phyloP scores from a whole-genome alignment of 2,329 filamentous ascomycete species.

The Huntiella decipiens region DNA sequence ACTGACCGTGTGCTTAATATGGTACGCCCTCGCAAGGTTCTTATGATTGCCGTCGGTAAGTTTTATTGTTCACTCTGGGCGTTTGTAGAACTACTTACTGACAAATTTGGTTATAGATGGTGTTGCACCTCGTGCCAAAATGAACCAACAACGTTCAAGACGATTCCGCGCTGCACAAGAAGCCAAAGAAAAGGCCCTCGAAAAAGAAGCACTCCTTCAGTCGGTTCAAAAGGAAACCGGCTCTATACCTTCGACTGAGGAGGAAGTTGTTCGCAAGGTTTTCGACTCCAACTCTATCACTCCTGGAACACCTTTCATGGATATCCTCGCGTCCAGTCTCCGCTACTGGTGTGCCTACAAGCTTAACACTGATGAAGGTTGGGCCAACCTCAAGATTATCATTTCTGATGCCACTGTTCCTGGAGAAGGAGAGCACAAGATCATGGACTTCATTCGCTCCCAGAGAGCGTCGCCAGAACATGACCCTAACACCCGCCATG shows the following conservation, averaged over 20 bases:
- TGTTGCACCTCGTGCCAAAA: constrained; percentile 92
- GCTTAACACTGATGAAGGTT: constrained; percentile 86
- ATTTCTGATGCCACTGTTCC: constrained; percentile 97
- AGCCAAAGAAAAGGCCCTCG: constrained; percentile 79
- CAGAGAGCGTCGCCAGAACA: constrained; percentile 81
- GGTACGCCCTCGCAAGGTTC: constrained; percentile 84
- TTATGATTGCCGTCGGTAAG: constrained; percentile 92
- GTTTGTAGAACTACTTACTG: constrained; percentile 14
- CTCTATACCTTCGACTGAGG: constrained; percentile 21
- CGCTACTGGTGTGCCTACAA: constrained; percentile 98
- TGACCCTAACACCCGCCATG: constrained; percentile 90
- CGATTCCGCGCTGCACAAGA: constrained; percentile 90
- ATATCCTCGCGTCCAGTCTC: constrained; percentile 72
- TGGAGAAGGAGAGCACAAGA: constrained; percentile 97
- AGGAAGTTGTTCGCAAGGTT: constrained; percentile 59
- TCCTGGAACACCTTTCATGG: constrained; percentile 96
- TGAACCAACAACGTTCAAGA: constrained; percentile 96
- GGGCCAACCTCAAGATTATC: constrained; percentile 91
- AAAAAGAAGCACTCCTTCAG: constrained; percentile 75
- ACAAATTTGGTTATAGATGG: constrained; percentile 42
- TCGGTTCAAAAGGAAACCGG: constrained; percentile 62
- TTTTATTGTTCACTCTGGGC: constrained; percentile 11
- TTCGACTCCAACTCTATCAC: constrained; percentile 84
- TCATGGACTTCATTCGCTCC: constrained; percentile 94
- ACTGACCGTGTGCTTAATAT: constrained; percentile 98